A percentile compares a stretch with the other conserved stretches of the same genome.
Evolutionary conservation across 176 grass and related monocot species (phyloP).

Genomic region (Aegilops tauschii): DNA sequence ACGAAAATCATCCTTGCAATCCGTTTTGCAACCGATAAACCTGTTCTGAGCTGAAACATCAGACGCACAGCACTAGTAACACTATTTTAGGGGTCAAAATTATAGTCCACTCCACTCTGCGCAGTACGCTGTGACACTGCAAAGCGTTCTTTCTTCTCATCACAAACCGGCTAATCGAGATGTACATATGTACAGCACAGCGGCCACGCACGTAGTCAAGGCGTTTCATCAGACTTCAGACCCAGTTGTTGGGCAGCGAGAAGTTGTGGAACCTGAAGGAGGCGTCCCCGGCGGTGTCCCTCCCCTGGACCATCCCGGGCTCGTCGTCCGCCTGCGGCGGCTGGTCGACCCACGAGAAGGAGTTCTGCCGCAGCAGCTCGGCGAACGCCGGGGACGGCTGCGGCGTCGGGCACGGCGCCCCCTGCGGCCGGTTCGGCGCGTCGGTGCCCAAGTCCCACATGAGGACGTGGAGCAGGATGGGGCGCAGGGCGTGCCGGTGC

Average conservation of each 20-base stretch:
- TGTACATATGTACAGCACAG: slow-evolving; percentile 23
- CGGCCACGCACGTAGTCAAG: not conserved
- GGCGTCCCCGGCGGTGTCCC: slow-evolving; percentile 75
- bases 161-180: not conserved
- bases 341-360: slow-evolving; percentile 37
- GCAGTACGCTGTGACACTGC: not conserved
- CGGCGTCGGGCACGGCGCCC: slow-evolving; percentile 16
- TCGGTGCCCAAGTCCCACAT: slow-evolving; percentile 56
- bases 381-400: slow-evolving; percentile 35
- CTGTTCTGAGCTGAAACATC: not conserved
- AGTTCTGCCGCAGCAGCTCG: slow-evolving; percentile 53
- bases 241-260: slow-evolving; percentile 83
- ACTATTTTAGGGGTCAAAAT: slow-evolving; percentile 24
- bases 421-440: not conserved
- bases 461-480: slow-evolving; percentile 81
- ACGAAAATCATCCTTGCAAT: not conserved
- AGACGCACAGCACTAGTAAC: not conserved
- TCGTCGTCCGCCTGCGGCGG: slow-evolving; percentile 1
- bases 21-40: not conserved
- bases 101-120: slow-evolving; percentile 9
- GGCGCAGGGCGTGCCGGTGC: slow-evolving; percentile 77
- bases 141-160: not conserved
- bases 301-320: slow-evolving; percentile 43
- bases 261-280: slow-evolving; percentile 90
- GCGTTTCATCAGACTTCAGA: slow-evolving; percentile 48